Conservation (phyloP, 1,284 basidiomycete genomes). For the Naganishia sp. region DNA sequence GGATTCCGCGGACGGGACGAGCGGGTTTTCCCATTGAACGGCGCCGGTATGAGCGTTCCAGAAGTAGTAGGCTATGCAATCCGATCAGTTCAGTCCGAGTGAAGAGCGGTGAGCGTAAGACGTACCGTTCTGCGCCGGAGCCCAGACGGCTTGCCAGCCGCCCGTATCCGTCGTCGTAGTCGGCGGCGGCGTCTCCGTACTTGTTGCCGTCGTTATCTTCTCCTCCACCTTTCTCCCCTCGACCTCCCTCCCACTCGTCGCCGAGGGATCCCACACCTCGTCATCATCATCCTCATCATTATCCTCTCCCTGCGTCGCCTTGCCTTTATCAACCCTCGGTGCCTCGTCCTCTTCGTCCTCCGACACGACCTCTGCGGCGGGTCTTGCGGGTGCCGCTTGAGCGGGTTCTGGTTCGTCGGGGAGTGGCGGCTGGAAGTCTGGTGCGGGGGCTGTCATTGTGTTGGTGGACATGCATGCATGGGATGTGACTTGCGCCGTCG, state of each 20-base stretch:
- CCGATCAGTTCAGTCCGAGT: neutral
- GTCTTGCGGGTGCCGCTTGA: slow-evolving; percentile 19
- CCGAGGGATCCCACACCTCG: slow-evolving; percentile 43
- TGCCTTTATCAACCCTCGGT: slow-evolving; percentile 1
- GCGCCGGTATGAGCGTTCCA: slow-evolving; percentile 75
- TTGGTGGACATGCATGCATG: neutral
- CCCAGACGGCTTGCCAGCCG: slow-evolving; percentile 83
- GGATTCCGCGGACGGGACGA: slow-evolving; percentile 50
- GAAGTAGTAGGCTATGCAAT: slow-evolving; percentile 73
- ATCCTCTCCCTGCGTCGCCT: slow-evolving; percentile 27
- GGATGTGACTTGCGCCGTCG: too few species aligned
- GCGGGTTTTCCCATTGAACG: slow-evolving; percentile 86
- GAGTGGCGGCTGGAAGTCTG: slow-evolving; percentile 26
- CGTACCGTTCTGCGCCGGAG: slow-evolving; percentile 67
- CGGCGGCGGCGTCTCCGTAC: slow-evolving; percentile 7
- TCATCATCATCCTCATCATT: slow-evolving; percentile 23
- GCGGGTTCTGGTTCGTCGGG: slow-evolving; percentile 31
- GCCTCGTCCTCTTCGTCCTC: slow-evolving; percentile 7
- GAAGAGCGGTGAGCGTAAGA: neutral
- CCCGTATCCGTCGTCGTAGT: slow-evolving; percentile 5
- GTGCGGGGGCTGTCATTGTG: slow-evolving; percentile 11
- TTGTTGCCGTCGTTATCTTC: slow-evolving; percentile 3
- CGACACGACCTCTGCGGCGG: neutral
- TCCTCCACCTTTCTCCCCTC: slow-evolving; percentile 32
- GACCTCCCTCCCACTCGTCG: slow-evolving; percentile 34